Evolutionary conservation across 257 asterid species (phyloP).

Genomic region (Solanum clarkiae): DNA sequence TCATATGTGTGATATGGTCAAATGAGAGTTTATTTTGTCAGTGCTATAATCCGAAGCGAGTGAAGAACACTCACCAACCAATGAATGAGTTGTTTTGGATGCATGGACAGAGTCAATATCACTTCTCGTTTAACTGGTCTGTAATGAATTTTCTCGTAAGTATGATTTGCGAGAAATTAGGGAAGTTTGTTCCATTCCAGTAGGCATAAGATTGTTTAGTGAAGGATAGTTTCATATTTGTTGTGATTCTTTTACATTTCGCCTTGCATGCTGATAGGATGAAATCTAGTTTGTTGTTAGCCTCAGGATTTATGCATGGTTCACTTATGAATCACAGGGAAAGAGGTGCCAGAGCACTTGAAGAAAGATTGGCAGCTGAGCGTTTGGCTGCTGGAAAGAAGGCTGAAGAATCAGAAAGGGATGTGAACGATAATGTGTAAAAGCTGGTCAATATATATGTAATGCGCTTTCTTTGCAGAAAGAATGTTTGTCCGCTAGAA

Average conservation of each 20-base stretch:
- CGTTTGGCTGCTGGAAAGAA: constrained; percentile 42
- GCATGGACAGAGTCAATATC: neutral
- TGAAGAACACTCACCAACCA: neutral
- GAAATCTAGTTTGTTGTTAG: neutral
- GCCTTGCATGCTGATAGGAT: neutral
- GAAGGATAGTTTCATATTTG: neutral
- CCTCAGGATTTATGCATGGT: neutral
- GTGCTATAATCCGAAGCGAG: neutral
- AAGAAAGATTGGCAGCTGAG: constrained; percentile 85
- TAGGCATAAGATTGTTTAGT: neutral
- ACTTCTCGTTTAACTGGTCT: neutral
- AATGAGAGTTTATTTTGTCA: neutral
- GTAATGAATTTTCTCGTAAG: neutral
- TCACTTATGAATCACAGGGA: constrained; percentile 39
- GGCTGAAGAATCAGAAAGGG: constrained; percentile 36
- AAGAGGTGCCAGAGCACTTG: constrained; percentile 91
- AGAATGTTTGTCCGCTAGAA: neutral
- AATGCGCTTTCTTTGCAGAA: neutral
- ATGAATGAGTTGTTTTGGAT: neutral
- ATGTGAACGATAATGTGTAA: constrained; percentile 57
- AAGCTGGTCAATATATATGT: neutral
- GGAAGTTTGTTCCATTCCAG: neutral
- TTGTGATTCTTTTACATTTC: neutral
- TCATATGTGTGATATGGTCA: neutral
- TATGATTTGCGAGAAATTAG: neutral